Percentiles rank a stretch among this genome's conserved stretches.
phyloP scores from a whole-genome alignment of 352 stramenopile genomes.

The Phytophthora melonis region DNA sequence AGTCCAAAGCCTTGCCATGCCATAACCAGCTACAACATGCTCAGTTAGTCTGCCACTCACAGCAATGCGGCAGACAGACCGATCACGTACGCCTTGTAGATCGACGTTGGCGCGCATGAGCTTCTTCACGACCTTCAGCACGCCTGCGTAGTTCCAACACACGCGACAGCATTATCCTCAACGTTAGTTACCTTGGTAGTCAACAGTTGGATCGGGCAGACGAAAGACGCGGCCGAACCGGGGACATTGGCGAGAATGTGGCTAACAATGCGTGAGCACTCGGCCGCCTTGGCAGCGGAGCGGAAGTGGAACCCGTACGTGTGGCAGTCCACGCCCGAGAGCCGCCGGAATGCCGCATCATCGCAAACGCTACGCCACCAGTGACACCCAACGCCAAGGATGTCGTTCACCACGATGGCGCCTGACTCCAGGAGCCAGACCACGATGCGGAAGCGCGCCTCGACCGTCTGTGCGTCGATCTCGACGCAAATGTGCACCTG shows the following conservation, averaged over 20 bases:
- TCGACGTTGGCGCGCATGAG: conserved; percentile 30
- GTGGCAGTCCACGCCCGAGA: conserved; percentile 46
- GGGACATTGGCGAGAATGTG: conserved; percentile 56
- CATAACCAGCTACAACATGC: conserved; percentile 31
- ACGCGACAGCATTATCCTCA: background rate
- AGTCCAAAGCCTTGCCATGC: conserved; percentile 38
- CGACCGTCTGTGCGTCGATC: conserved; percentile 38
- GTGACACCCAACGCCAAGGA: conserved; percentile 46
- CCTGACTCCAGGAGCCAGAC: conserved; percentile 69
- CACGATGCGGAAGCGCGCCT: conserved; percentile 58
- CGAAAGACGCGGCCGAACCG: conserved; percentile 27
- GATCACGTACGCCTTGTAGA: conserved; percentile 25
- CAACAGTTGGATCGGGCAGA: background rate
- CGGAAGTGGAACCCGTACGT: conserved; percentile 63
- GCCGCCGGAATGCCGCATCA: conserved; percentile 50
- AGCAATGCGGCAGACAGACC: background rate
- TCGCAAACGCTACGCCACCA: conserved; percentile 45
- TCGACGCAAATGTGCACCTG: conserved; percentile 69
- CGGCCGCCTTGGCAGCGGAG: conserved; percentile 47
- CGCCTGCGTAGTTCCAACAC: conserved; percentile 9
- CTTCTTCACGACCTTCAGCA: conserved; percentile 27
- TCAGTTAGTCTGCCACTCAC: background rate
- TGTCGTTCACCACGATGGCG: conserved; percentile 63
- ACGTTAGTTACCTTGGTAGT: no score
- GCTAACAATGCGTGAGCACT: conserved; percentile 60